Evolutionary conservation across 257 asterid genomes (phyloP), one percentile per base, ranked within the genome.

Genomic region (Ehretia macrophylla): DNA sequence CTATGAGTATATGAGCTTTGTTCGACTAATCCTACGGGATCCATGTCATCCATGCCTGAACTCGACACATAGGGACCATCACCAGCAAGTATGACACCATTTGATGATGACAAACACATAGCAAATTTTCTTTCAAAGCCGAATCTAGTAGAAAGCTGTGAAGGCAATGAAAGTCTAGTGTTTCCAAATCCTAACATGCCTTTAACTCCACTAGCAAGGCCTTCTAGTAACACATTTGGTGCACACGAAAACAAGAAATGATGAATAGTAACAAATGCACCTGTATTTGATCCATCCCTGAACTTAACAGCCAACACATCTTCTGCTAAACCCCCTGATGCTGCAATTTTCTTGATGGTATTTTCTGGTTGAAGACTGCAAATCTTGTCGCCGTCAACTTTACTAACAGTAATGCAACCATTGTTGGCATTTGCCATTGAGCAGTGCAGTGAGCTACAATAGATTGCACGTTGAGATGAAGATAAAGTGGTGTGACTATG

Each of bases 151-250:
- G 86, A 65, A 64, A 85, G 62, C 59, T 88, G 95, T 1, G 89
- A 74, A 10, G 95, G 81, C 13, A 85, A 76, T 5, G 95, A 78
- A 21, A 88, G 73, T 60, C 95, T 79, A 19, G 95, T 70, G 60
- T 77, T 71, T 5, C 94, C 95, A 5, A 88, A 59, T 8, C 98
- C 94, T 32, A 88, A 51, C 71, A 88, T 57, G 19, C 96, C 98
- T 51, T 70, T 76, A 0, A 79, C 88, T 20, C 75, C 90, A 48
- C 49, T 44, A 27, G 93, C 83, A 11, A 91, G 72, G 0, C 92
- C 92, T 14, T 81, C 53, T 0, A 87, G 70, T 68, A 90, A 47
- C 58, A 59, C 27, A 65, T 63, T 65, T 4, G 87, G 81, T 0
- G 85, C 79, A 71, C 76, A 83, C 0, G 88, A 63, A 23, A 85